Evolutionary conservation across 352 stramenopile species (phyloP), one percentile per base, ranked within the genome.

Genomic region (Hyaloperonospora arabidopsidis): DNA sequence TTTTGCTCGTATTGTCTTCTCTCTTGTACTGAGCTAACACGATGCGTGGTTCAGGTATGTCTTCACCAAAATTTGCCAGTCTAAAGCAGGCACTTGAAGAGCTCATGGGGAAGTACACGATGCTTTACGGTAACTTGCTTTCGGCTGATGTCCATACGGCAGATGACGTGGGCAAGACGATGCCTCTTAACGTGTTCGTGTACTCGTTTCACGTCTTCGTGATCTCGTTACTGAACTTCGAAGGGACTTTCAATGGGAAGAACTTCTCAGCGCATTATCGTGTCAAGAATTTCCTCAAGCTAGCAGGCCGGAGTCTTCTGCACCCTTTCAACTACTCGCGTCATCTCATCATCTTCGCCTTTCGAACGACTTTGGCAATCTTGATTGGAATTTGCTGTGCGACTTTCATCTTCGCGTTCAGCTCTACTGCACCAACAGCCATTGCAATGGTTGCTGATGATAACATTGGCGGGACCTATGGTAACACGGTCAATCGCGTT

Each of bases 171-270:
- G 75, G 65, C 0, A 77, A 76, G 50, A 84, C 76, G 7, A 85
- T 91, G 70, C 76, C 78, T 0, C 52, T 91, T 21, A 87, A 88
- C 46, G 67, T 91, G 11, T 92, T 92, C 41, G 68, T 89, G 17
- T 92, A 86, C 53, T 89, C 82, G 21, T 79, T 89, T 55, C 74
- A 89, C 51, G 74, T 79, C 2, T 77, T 89, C 18, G 73, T 74
- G 49, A 64, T 77, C 23, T 86, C 73, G 34, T 44, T 89, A 18
- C 59, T 80, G 34, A 65, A 85, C 50, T 92, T 92, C 32, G 71
- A 87, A 51, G 61, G 62, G 8, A 57, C 70, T 22, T 86, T 86
- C 63, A 89, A 92, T 48, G 40, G 69, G 21, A 92, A 89, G 49
- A 87, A 86, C 25, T 86, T 86, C 36, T 75, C 64, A 3, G 53